Evolutionary conservation across 2,329 filamentous ascomycete genomes (phyloP), one percentile per base, ranked within the genome.

Genomic region (Ophiocordyceps camponoti-saundersi): DNA sequence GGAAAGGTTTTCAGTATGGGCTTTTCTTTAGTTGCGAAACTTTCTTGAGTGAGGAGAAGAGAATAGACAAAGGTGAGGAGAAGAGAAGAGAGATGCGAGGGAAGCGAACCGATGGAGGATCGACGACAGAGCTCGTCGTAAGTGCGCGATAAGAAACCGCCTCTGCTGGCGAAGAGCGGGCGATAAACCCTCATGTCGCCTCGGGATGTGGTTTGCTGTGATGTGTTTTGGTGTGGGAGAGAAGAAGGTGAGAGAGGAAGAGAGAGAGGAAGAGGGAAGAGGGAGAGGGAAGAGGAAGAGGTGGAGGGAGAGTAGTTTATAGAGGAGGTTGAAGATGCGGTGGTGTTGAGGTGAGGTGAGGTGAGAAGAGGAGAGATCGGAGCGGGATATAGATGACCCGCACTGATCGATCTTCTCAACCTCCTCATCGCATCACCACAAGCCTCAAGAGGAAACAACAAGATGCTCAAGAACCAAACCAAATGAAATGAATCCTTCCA

Each of bases 111-210:
- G 53, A 80, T 73, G 20, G 65, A 64, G 2, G 75, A 69, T 41
- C 75, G 65, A 42, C 77, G 68, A 56, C 69, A 72, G 50, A 81
- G 68, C 57, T 80, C 77, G 45, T 80, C 75, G 36, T 77, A 44
- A 54, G 75, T 81, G 41, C 78, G 70, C 48, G 66, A 66, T 53
- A 71, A 64, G 57, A 82, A 77, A 29, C 26, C 26, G 63, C 74
- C 70, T 59, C 69, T 75, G 16, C 34, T 16, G 50, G 63, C 60
- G 30, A 74, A 60, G 47, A 61, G 55, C 3, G 61, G 58, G 18
- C 61, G 57, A 20, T 73, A 68, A 16, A 64, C 58, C 56, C 65
- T 69, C 75, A 79, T 79, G 49, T 47, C 52, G 56, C 10, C 3
- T 18, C 18, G 22, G n/a, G 22, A 26, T 13, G 26, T 29, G 26